Evolutionary conservation across 495 filamentous ascomycete genomes (phyloP), one percentile per base, ranked within the genome.

Genomic region (Parathielavia appendiculata): DNA sequence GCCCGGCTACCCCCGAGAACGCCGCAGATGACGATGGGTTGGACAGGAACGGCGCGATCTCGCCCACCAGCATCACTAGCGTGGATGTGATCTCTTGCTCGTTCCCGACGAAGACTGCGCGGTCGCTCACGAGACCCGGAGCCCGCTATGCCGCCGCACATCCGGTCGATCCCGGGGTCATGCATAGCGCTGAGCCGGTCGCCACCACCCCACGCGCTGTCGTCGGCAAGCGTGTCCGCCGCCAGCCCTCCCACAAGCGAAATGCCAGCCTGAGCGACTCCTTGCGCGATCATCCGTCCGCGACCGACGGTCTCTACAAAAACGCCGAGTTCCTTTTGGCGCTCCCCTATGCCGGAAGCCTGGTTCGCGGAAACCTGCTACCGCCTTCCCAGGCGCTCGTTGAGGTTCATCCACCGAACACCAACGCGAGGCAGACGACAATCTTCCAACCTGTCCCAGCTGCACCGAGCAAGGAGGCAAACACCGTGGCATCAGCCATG

Each of bases 341-440:
- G 36, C 75, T 85, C 46, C 81, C 87, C 38, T 86, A 90, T 67
- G 83, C 88, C 26, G 90, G 90, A 8, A 89, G 87, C 49, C 79
- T 98, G 35, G 89, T 98, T 16, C 84, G 93, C 45, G 93, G 93
- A 12, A 84, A 85, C 63, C 60, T 91, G 8, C 82, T 89, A 54
- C 87, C 90, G 12, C 90, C 90, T 16, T 83, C 81, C 5, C 85
- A 88, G 58, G 81, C 88, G 2, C 88, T 86, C 65, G 88, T 92
- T 58, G 84, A 90, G 19, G 76, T 88, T 54, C 75, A 87, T 61
- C 81, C 86, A 19, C 83, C 84, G 13, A 64, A 64, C 16, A 45
- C 40, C 1, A 83, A 82, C 2, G 58, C 65, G 14, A 73, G 78
- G 39, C 70, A 78, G 40, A 79, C 76, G 5, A 79, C 76, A n/a